These are phyloP conservation scores for Russula ochroleuca DNA, from an alignment of 768 basidiomycete species.

Conservation along the genomic window DNA sequence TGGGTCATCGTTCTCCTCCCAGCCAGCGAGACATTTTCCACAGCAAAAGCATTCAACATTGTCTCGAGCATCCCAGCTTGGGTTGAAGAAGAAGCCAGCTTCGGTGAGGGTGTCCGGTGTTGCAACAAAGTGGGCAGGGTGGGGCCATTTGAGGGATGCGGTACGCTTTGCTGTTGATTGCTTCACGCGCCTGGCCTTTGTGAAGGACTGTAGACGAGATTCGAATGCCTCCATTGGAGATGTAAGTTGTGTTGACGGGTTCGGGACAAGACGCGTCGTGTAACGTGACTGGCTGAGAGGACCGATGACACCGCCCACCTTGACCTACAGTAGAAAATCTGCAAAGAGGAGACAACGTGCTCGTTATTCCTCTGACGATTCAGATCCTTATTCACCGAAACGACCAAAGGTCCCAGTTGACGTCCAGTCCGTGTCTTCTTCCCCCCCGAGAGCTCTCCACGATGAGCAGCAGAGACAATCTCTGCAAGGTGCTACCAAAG, in stretches of 20 bases:
- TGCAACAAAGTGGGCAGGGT: constrained; percentile 57
- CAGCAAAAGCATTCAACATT: constrained; percentile 84
- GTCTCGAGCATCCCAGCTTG: constrained; percentile 62
- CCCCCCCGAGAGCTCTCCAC: neutral
- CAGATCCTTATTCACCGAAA: constrained; percentile 31
- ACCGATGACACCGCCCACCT: constrained; percentile 9
- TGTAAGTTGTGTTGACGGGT: neutral
- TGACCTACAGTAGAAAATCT: constrained; percentile 18
- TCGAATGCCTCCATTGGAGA: constrained; percentile 21
- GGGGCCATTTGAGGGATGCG: constrained; percentile 70
- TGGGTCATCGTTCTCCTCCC: constrained; percentile 84
- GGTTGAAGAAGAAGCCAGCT: constrained; percentile 86
- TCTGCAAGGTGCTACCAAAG: neutral
- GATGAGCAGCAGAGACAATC: neutral
- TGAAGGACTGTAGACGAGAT: constrained; percentile 61
- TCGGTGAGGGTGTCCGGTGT: constrained; percentile 73
- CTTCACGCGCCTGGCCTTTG: constrained; percentile 56
- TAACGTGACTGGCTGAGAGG: constrained; percentile 20
- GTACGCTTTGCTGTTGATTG: constrained; percentile 44
- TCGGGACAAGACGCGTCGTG: constrained; percentile 1
- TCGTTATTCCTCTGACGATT: constrained; percentile 5
- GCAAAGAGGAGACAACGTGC: constrained; percentile 15
- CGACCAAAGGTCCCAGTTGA: constrained; percentile 29
- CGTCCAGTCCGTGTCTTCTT: constrained; percentile 27
- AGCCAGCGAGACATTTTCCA: constrained; percentile 73